These are phyloP conservation scores for Colletotrichum sp. DNA, from an alignment of 2,329 filamentous ascomycete genomes.

Conservation along the genomic window DNA sequence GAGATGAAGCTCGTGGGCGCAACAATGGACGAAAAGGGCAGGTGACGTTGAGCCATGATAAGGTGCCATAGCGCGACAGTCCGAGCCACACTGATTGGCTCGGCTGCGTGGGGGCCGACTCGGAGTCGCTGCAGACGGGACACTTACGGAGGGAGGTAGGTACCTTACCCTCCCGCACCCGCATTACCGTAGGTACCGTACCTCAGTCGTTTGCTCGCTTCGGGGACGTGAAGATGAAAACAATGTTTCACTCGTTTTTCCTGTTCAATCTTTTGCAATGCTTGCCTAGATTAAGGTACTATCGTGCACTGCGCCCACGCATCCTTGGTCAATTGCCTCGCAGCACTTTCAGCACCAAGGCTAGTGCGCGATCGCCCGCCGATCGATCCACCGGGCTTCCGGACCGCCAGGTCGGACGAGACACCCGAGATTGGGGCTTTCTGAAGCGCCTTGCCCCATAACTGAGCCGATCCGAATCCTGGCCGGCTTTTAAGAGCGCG, in stretches of 20 bases:
- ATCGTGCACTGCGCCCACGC: not conserved
- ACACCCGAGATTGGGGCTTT: not conserved
- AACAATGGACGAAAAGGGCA: not conserved
- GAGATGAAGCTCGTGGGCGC: not conserved
- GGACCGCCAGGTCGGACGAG: not conserved
- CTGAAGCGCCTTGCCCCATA: not conserved
- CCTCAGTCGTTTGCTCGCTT: too few relatives aligned
- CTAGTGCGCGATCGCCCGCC: not conserved
- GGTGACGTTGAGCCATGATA: not conserved
- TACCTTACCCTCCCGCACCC: too few relatives aligned
- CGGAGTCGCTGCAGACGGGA: not conserved
- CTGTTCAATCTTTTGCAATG: not conserved
- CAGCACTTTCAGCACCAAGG: not conserved
- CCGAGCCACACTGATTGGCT: not conserved
- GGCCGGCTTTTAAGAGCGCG: not conserved
- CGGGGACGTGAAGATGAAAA: not conserved
- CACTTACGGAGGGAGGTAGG: too few relatives aligned
- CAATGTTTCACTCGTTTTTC: not conserved
- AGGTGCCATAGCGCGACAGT: not conserved
- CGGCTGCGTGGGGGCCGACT: not conserved
- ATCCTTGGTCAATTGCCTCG: not conserved
- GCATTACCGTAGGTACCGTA: too few relatives aligned
- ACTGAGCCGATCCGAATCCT: not conserved
- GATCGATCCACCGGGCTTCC: not conserved
- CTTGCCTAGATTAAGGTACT: not conserved